These are phyloP conservation scores for Suhomyces taliae DNA, from an alignment of 1,139 yeast species.

Conservation along the genomic window DNA sequence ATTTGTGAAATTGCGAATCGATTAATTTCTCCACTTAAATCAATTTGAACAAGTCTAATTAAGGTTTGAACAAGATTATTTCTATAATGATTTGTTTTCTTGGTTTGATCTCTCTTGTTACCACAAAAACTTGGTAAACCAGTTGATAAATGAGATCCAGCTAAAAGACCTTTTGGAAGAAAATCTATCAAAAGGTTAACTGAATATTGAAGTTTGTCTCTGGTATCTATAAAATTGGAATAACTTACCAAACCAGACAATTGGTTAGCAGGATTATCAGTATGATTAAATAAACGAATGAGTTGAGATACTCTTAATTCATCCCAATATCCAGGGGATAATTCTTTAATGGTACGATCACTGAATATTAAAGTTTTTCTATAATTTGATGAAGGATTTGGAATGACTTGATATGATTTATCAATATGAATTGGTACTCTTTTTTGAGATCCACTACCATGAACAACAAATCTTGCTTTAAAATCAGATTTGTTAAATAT, in stretches of 20 bases:
- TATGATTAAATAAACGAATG: constrained; percentile 30
- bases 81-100: constrained; percentile 33
- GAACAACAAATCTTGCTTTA: constrained; percentile 35
- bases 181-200: constrained; percentile 23
- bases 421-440: constrained; percentile 28
- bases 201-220: constrained; percentile 16
- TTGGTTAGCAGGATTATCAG: constrained; percentile 37
- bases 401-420: constrained; percentile 29
- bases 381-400: constrained; percentile 13
- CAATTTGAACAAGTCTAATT: constrained; percentile 22
- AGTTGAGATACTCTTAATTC: constrained; percentile 39
- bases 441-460: constrained; percentile 20
- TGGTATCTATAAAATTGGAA: constrained; percentile 22
- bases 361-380: constrained; percentile 21
- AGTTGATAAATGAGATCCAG: constrained; percentile 28
- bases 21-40: constrained; percentile 17
- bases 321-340: constrained; percentile 30
- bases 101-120: constrained; percentile 19
- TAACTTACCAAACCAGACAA: constrained; percentile 37
- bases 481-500: constrained; percentile 50
- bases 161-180: constrained; percentile 28
- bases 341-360: constrained; percentile 21
- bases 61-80: constrained; percentile 37
- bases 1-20: constrained; percentile 27
- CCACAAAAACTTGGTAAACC: constrained; percentile 38